Evolutionary conservation across 805 yeast species (phyloP), one percentile per base, ranked within the genome.

Genomic region (Metschnikowia continentalis): DNA sequence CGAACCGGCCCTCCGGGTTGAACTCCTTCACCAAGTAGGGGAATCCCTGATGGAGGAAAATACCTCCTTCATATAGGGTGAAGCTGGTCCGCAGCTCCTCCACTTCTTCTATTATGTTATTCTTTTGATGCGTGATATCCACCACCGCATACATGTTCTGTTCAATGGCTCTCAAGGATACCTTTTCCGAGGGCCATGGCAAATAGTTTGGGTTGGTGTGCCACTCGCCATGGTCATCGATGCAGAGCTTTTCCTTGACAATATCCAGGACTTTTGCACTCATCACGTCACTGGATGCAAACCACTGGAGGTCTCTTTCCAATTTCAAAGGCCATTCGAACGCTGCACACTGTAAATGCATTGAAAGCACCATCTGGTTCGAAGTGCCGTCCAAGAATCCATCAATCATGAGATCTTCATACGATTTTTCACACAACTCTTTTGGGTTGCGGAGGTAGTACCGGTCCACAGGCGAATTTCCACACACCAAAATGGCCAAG

Each of bases 281-380:
- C 22, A 55, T 40, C 14, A 46, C 49, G 22, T 63, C 61, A 20
- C 64, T 61, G 22, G 70, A 68, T 2, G 78, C 77, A 64, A 92
- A 88, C 70, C 81, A 88, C 47, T 65, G 63, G 2, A 65, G 56
- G 56, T 89, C 97, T 3, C 69, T 63, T 1, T 71, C 75, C 10
- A 81, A 59, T 32, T 65, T 65, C 6, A 92, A 70, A 0, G 97
- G 94, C 26, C 80, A 58, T 62, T 92, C 98, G 65, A 81, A 87
- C 0, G 97, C 96, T 0, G 98, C 97, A 74, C 98, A 94, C 62
- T 91, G 98, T 20, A 91, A 65, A 70, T 94, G 99, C 36, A 86
- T 84, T 55, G 88, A 92, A 53, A 88, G 62, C 0, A 91, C 80
- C 44, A 71, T 56, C 45, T 65, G 63, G 54, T 66, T 65, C 53